Base-by-base conservation (phyloP, 73 alveolate genomes). In the Durusdinium trenchii region DNA sequence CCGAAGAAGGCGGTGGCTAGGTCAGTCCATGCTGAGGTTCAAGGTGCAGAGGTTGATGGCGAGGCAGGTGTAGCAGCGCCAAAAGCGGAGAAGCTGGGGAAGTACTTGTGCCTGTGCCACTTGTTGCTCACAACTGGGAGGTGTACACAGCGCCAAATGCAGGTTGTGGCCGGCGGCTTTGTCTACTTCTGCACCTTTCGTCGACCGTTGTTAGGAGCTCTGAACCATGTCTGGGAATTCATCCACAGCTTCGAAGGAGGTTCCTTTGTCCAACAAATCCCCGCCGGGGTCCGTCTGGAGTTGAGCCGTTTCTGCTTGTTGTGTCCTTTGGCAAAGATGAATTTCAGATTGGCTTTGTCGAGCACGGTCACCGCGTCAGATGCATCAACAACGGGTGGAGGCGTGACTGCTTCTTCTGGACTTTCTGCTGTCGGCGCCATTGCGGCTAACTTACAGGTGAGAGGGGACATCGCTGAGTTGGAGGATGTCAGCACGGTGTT, bases 11-110 rank as follows among this genome's bases (percentile, higher is more conserved):
- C 89, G 6, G 89, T 78, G 1, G 3, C 26, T 12, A 57, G 89
- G 61, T 16, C 64, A 12, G 6, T 16, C 36, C 38, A 16, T 40
- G 38, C 50, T 1, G 89, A 78, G 4, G 18, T 78, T 12, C 89
- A 78, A 78, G 89, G 89, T 10, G 89, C 89, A 23, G 35, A 10
- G 46, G 61, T 78, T 14, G 89, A 78, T 78, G 89, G 89, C 26
- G 54, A 10, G 20, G 42, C 14, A 6, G 89, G 89, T 20, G 9
- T 46, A 18, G 62, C 89, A 1, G 30, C 9, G 36, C 89, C 89
- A 0, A 40, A 47, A 16, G 89, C 30, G 62, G 23, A 28, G 12
- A 78, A 78, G 89, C 89, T 78, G 61, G 38, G 42, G 6, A 78
- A 78, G 62, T 78, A 78, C 40, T 32, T 78, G 30, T 32, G 35